These are phyloP conservation scores for Trichoderma endophyticum DNA, from an alignment of 2,329 filamentous ascomycete species.

Conservation along the genomic window DNA sequence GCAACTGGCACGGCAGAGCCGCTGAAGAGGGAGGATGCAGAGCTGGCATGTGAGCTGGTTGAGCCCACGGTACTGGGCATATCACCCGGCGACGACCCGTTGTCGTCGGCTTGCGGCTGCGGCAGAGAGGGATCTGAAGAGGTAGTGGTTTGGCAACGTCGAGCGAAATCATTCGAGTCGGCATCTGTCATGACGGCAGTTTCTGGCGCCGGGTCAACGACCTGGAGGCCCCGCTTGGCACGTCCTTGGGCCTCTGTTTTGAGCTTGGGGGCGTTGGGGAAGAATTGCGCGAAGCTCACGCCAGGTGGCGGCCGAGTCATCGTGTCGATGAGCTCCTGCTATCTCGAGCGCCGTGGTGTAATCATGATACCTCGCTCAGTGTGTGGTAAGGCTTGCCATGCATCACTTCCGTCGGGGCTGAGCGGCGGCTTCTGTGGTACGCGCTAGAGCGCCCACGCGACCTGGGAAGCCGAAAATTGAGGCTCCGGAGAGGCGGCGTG, in stretches of 20 bases:
- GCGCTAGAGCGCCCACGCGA: conserved; percentile 41
- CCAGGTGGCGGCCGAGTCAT: conserved; percentile 74
- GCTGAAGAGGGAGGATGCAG: conserved; percentile 70
- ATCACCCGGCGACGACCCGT: conserved; percentile 60
- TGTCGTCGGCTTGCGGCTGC: conserved; percentile 46
- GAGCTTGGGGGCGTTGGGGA: conserved; percentile 71
- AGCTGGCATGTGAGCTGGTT: conserved; percentile 68
- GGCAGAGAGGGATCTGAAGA: conserved; percentile 26
- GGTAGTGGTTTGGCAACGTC: conserved; percentile 22
- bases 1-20: conserved; percentile 41
- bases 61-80: conserved; percentile 69
- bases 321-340: conserved; percentile 52
- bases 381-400: conserved; percentile 24
- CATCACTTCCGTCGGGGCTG: conserved; percentile 21
- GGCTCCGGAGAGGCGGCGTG: conserved; percentile 15
- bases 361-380: conserved; percentile 53
- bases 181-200: conserved; percentile 25
- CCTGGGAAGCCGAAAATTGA: conserved; percentile 23
- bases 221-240: conserved; percentile 28
- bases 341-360: conserved; percentile 51
- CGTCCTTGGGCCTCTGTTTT: conserved; percentile 45
- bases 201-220: conserved; percentile 26
- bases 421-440: conserved; percentile 21
- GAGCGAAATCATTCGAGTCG: conserved; percentile 26
- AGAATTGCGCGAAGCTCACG: conserved; percentile 83